Conservation (phyloP, 2,329 filamentous ascomycete species). For the Didymella segeticola region DNA sequence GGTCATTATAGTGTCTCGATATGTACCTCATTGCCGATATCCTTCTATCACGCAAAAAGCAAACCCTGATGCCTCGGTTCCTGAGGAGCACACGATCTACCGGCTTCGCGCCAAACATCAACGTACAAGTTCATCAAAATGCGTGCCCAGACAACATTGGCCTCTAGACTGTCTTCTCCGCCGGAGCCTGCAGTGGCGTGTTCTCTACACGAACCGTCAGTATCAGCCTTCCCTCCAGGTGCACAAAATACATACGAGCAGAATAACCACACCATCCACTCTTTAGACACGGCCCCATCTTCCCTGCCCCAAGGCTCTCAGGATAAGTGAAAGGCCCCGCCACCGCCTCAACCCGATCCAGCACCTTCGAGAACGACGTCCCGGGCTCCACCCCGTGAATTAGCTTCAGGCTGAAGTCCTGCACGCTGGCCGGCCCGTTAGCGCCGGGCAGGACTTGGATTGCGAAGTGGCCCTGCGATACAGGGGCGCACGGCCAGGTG, state of each 20-base stretch:
- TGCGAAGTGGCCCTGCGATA: not conserved
- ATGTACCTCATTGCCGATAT: no score
- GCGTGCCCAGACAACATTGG: no score
- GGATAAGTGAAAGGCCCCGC: not conserved
- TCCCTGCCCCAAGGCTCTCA: not conserved
- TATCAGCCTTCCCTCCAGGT: no score
- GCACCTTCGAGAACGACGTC: not conserved
- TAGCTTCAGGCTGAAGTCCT: not conserved
- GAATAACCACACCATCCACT: not conserved
- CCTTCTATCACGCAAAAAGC: no score
- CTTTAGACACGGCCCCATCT: not conserved
- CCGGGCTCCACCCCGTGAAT: conserved; percentile 2
- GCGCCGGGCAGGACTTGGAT: conserved; percentile 1
- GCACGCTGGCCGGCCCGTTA: not conserved
- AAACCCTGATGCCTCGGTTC: no score
- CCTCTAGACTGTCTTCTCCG: no score
- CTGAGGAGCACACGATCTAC: no score
- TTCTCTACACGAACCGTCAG: no score
- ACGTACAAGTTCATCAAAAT: no score
- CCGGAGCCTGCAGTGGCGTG: no score
- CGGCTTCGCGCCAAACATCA: no score
- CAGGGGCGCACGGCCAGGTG: conserved; percentile 23
- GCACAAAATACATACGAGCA: not conserved
- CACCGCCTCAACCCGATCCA: not conserved
- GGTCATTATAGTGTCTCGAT: no score